Percentiles rank a stretch among this genome's conserved stretches.
These are phyloP conservation scores for Yarrowia deformans DNA, from an alignment of 805 yeast genomes.

Conservation along the genomic window DNA sequence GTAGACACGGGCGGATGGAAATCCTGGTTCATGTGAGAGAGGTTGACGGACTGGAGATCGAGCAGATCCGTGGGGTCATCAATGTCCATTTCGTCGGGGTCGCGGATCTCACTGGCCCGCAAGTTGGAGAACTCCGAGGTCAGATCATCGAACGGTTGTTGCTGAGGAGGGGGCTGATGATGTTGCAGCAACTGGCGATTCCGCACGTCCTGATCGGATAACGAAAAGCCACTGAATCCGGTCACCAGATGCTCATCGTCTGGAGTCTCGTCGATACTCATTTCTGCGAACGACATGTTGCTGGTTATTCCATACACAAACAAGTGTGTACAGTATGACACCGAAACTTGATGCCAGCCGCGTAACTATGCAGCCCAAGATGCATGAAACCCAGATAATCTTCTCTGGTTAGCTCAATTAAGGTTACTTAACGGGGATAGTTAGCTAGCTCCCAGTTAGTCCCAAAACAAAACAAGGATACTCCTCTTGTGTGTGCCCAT, in stretches of 20 bases:
- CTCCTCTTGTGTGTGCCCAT: not conserved
- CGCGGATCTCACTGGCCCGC: constrained; percentile 1
- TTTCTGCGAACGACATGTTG: constrained; percentile 26
- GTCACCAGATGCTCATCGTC: constrained; percentile 23
- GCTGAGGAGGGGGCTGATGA: not conserved
- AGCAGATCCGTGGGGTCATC: constrained; percentile 27
- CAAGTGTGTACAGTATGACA: not conserved
- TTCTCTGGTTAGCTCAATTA: not conserved
- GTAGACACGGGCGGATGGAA: not conserved
- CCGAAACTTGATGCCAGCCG: constrained; percentile 12
- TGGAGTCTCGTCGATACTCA: constrained; percentile 17
- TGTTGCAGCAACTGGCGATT: not conserved
- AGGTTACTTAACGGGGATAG: not conserved
- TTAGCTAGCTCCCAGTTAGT: not conserved
- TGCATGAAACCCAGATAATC: not conserved
- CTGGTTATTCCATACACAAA: not conserved
- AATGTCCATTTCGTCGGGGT: constrained; percentile 30
- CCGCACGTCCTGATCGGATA: constrained; percentile 9
- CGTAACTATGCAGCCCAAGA: constrained; percentile 2
- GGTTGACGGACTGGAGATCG: constrained; percentile 11
- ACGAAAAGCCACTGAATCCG: constrained; percentile 21
- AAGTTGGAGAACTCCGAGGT: constrained; percentile 26
- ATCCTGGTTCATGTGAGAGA: not conserved
- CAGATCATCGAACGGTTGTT: constrained; percentile 15
- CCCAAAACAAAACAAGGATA: not conserved